phyloP scores from a whole-genome alignment of 257 asterid species.

The Coffea eugenioides region DNA sequence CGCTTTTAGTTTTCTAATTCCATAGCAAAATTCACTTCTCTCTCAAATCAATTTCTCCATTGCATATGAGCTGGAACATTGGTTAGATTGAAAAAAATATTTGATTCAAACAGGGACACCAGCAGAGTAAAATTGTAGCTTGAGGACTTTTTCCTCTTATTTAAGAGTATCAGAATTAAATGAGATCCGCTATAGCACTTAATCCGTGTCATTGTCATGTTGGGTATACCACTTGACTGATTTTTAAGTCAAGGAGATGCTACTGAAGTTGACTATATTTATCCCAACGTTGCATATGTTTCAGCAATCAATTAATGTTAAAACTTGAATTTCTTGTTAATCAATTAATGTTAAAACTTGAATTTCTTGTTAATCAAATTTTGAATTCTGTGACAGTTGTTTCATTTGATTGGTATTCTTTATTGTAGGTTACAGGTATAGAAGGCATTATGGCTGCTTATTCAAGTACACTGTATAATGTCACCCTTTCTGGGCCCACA shows the following conservation, averaged over 20 bases:
- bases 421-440: slow-evolving; percentile 60
- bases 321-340: neutral
- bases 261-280: neutral
- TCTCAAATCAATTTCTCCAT: neutral
- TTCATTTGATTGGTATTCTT: neutral
- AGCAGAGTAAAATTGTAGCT: neutral
- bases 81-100: neutral
- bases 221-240: too few relatives aligned
- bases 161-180: neutral
- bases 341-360: neutral
- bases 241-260: neutral
- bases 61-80: neutral
- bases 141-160: neutral
- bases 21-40: neutral
- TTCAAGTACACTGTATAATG: slow-evolving; percentile 55
- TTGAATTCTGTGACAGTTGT: neutral
- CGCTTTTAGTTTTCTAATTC: too few relatives aligned
- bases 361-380: neutral
- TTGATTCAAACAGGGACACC: neutral
- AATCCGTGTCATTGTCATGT: neutral
- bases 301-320: neutral
- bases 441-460: slow-evolving; percentile 81
- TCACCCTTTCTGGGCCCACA: slow-evolving; percentile 72
- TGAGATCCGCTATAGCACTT: neutral
- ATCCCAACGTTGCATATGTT: neutral